Conservation (phyloP, 176 grass and related monocot genomes). For the Oryza longistaminata region DNA sequence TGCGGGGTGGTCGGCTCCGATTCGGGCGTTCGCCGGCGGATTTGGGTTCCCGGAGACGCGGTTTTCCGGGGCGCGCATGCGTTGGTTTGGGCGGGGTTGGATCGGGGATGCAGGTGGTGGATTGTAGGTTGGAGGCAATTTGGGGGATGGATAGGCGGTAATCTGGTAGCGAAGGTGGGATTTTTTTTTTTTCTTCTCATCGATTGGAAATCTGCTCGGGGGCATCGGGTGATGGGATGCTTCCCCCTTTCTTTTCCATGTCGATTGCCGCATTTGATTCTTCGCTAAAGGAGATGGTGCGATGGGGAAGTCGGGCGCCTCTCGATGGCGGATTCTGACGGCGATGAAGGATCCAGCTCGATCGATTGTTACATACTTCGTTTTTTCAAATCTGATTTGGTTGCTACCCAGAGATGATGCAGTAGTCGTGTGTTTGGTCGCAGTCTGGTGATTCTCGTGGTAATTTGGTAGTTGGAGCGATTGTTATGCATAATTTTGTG, state of each 20-base stretch:
- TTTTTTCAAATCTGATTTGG: background rate
- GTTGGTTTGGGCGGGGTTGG: conserved; percentile 22
- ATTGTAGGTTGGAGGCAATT: conserved; percentile 18
- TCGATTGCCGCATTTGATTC: conserved; percentile 47
- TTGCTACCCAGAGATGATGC: background rate
- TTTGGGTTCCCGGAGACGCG: background rate
- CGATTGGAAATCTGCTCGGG: conserved; percentile 27
- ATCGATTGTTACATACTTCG: conserved; percentile 6
- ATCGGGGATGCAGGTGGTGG: background rate
- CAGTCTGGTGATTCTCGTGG: background rate
- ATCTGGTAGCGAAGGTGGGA: conserved; percentile 31
- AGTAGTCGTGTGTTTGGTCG: background rate
- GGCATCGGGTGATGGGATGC: conserved; percentile 51
- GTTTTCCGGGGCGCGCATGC: background rate
- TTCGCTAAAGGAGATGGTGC: conserved; percentile 38
- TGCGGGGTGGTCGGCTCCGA: background rate
- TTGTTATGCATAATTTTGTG: background rate
- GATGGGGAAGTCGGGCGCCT: conserved; percentile 13
- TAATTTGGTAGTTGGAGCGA: background rate
- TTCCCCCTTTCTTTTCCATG: background rate
- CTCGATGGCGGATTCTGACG: conserved; percentile 28
- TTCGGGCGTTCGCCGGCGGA: background rate
- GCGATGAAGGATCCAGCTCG: conserved; percentile 29
- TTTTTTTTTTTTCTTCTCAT: conserved; percentile 39
- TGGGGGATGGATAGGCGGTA: conserved; percentile 27